Evolutionary conservation across 2,329 filamentous ascomycete species (phyloP), one percentile per base, ranked within the genome.

Genomic region (Cladosporium sp.): DNA sequence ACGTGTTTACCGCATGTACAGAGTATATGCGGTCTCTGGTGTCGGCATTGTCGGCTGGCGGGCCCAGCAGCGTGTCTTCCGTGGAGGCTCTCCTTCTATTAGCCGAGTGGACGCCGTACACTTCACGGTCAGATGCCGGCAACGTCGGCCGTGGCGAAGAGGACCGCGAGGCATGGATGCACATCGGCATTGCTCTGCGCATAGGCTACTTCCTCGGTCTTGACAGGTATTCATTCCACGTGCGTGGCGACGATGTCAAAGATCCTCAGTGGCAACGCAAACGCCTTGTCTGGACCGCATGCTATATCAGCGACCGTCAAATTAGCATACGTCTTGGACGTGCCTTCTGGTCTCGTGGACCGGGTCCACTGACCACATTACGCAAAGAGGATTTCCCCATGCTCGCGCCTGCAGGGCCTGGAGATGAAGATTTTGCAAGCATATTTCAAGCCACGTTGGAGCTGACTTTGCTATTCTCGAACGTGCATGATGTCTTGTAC

Each of bases 101-200:
- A 1, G 84, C 85, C 0, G 84, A 88, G 60, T 88, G 85, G 85
- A 83, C 83, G 6, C 83, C 83, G 0, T 84, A 85, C 53, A 80
- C 81, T 0, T 76, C 82, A 2, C 72, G 82, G 5, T 76, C 76
- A 2, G 72, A 77, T 29, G 78, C 80, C 25, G 80, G 80, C 27
- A 74, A 78, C 20, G 81, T 88, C 16, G 85, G 84, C 0, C 77
- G 84, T 49, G 85, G 85, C 7, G 84, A 88, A 63, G 85, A 88
- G 61, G 84, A 88, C 58, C 78, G 85, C 38, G 83, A 85, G 25
- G 83, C 84, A 0, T 88, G 85, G 85, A 88, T 88, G 84, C 82
- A 87, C 58, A 83, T 87, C 5, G 85, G 85, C 1, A 76, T 84
- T 16, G 85, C 85, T 3, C 68, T 88, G 6, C 77, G 85, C 6